Evolutionary conservation across 257 asterid species (phyloP).

Genomic region (Penstemon eatonii): DNA sequence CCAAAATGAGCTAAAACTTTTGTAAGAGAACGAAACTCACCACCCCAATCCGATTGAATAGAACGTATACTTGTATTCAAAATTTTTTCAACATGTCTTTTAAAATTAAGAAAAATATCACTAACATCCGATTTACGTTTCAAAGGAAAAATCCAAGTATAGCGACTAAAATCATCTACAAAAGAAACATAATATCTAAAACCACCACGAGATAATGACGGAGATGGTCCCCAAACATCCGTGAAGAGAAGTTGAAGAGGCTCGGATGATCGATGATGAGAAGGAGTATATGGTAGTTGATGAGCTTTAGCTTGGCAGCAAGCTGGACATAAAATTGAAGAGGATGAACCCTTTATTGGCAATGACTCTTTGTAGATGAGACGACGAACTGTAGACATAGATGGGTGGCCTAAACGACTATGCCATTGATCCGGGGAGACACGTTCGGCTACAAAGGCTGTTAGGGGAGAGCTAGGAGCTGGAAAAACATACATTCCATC

Average conservation of each 20-base stretch:
- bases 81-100: neutral
- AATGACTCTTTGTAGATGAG: neutral
- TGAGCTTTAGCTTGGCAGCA: neutral
- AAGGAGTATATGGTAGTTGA: neutral
- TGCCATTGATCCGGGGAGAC: too few relatives aligned
- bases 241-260: neutral
- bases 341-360: neutral
- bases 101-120: neutral
- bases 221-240: neutral
- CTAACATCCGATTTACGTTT: neutral
- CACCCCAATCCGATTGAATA: neutral
- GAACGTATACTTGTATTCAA: neutral
- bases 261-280: neutral
- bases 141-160: neutral
- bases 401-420: neutral
- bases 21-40: neutral
- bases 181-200: neutral
- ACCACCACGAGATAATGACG: neutral
- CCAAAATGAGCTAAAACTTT: neutral
- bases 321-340: neutral
- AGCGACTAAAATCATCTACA: neutral
- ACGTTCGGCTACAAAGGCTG: neutral
- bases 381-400: neutral
- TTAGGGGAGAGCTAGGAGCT: too few relatives aligned
- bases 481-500: neutral